These are phyloP conservation scores for Stephania yunnanensis DNA, from an alignment of 164 flowering plant species.

Conservation along the genomic window DNA sequence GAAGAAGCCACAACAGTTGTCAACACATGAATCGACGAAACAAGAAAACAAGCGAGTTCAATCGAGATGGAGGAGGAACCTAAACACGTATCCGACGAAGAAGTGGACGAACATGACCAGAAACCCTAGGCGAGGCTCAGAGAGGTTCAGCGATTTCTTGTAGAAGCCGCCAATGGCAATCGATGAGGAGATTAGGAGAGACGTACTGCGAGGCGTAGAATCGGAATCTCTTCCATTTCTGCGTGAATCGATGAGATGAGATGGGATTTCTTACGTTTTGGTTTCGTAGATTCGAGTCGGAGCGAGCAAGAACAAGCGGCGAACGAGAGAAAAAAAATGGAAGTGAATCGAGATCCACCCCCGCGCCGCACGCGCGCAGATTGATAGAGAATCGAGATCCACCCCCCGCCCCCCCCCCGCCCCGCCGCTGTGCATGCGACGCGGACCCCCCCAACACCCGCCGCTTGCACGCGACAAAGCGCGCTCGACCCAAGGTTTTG, in stretches of 20 bases:
- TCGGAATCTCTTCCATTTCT: constrained; percentile 31
- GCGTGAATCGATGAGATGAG: too few relatives aligned
- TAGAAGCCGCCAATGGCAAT: constrained; percentile 54
- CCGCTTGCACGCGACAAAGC: too few relatives aligned
- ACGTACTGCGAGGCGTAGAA: constrained; percentile 34
- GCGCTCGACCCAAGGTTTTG: too few relatives aligned
- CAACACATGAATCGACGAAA: neutral
- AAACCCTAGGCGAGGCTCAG: constrained; percentile 70
- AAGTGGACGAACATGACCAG: constrained; percentile 70
- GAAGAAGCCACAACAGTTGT: neutral
- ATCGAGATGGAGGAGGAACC: neutral
- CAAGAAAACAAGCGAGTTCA: neutral
- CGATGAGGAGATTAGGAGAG: constrained; percentile 36
- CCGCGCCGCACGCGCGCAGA: too few relatives aligned
- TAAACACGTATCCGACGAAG: constrained; percentile 55
- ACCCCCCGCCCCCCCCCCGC: too few relatives aligned
- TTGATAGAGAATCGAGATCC: too few relatives aligned
- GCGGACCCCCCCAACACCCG: too few relatives aligned
- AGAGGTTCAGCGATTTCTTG: constrained; percentile 59
- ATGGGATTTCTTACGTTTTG: neutral
- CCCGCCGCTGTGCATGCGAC: too few relatives aligned
- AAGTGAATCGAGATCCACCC: too few relatives aligned
- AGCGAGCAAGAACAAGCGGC: too few relatives aligned
- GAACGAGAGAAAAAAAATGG: neutral
- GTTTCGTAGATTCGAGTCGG: too few relatives aligned